These are phyloP conservation scores for Saturnispora kantuleensis DNA, from an alignment of 805 yeast genomes.

Conservation along the genomic window DNA sequence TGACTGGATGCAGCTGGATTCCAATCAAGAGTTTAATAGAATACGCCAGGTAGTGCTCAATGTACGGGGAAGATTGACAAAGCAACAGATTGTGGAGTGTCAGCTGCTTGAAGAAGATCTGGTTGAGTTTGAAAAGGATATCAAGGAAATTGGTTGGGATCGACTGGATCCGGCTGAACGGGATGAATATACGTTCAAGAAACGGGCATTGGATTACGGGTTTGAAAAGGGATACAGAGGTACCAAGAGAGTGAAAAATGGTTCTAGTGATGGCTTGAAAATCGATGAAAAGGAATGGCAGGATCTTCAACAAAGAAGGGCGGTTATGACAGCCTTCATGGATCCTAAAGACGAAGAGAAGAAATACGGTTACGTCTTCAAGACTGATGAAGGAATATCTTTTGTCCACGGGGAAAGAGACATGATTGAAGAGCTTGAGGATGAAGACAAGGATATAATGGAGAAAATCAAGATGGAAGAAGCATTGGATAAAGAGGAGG, in stretches of 20 bases:
- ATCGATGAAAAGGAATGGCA: slow-evolving; percentile 38
- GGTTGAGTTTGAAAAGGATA: slow-evolving; percentile 38
- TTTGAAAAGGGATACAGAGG: slow-evolving; percentile 24
- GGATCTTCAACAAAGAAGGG: slow-evolving; percentile 36
- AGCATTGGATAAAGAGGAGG: slow-evolving; percentile 27
- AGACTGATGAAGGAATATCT: slow-evolving; percentile 49
- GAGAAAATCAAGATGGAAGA: slow-evolving; percentile 27
- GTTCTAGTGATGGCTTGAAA: slow-evolving; percentile 6
- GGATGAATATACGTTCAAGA: slow-evolving; percentile 41
- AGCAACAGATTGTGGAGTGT: slow-evolving; percentile 36
- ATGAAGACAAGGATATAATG: slow-evolving; percentile 17
- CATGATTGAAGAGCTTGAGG: slow-evolving; percentile 24
- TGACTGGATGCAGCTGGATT: slow-evolving; percentile 5
- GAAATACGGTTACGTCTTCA: slow-evolving; percentile 69
- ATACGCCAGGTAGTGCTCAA: slow-evolving; percentile 24
- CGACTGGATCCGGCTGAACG: slow-evolving; percentile 39
- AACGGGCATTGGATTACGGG: slow-evolving; percentile 37
- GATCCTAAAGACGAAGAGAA: slow-evolving; percentile 22
- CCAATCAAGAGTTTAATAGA: slow-evolving; percentile 15
- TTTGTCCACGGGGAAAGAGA: slow-evolving; percentile 29
- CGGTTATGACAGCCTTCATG: slow-evolving; percentile 19
- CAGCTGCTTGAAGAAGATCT: slow-evolving; percentile 38
- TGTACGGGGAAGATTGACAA: slow-evolving; percentile 40
- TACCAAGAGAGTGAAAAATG: neutral
- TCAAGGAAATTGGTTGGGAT: slow-evolving; percentile 44